Conservation (phyloP, 1,284 basidiomycete species). For the Sporisorium iseilematis-ciliati region DNA sequence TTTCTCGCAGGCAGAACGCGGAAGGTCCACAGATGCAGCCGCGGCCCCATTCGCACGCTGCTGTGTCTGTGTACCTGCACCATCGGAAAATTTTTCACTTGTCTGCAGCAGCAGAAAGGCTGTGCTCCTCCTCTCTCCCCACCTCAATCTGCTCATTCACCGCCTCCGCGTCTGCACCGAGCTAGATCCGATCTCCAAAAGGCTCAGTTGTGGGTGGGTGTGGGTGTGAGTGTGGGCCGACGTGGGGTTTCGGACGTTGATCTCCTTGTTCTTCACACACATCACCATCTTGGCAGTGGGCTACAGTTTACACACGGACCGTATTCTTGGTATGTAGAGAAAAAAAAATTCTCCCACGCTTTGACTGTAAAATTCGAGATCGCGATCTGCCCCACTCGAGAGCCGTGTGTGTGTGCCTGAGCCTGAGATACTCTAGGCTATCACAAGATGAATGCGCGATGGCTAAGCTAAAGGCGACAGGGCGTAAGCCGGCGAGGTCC, state of each 20-base stretch:
- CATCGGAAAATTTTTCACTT: neutral
- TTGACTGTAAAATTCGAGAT: neutral
- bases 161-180: neutral
- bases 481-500: too few relatives aligned
- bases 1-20: neutral
- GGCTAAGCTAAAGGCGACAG: too few relatives aligned
- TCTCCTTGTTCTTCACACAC: neutral
- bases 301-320: too few relatives aligned
- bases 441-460: neutral
- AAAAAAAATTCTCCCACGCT: neutral
- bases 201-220: neutral
- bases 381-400: neutral
- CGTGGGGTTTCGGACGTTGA: neutral
- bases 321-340: too few relatives aligned
- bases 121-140: too few relatives aligned
- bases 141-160: too few relatives aligned
- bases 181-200: conserved; percentile 4
- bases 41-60: neutral
- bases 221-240: neutral
- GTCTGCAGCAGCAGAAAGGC: too few relatives aligned
- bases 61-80: neutral
- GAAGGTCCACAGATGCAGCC: neutral
- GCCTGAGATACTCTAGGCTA: too few relatives aligned
- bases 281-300: neutral
- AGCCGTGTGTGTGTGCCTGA: too few relatives aligned